phyloP scores from a whole-genome alignment of 108 stramenopile genomes.

The Hondaea fermentalgiana region DNA sequence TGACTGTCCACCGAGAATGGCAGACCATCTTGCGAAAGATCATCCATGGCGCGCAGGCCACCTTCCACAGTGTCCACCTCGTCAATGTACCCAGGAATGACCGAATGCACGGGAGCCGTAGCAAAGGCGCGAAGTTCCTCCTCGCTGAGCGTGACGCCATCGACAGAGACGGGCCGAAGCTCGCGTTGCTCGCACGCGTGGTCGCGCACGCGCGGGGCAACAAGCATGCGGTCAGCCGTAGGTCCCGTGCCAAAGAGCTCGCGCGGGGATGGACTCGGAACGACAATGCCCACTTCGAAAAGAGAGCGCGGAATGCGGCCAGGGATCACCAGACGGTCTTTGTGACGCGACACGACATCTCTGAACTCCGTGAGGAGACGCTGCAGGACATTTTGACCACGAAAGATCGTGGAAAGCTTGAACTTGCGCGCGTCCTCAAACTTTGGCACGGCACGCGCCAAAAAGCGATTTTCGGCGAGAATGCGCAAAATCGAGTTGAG shows the following conservation, averaged over 20 bases:
- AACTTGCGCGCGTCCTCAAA: conserved; percentile 85
- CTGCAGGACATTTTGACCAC: conserved; percentile 80
- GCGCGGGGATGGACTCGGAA: not conserved
- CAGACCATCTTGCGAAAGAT: not conserved
- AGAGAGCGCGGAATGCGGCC: not conserved
- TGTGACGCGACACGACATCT: not conserved
- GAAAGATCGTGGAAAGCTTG: conserved; percentile 85
- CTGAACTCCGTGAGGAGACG: conserved; percentile 55
- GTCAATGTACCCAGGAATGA: not conserved
- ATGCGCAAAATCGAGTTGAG: conserved; percentile 77
- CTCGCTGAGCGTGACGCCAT: not conserved
- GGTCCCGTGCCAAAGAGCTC: not conserved
- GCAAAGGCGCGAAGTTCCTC: conserved; percentile 12
- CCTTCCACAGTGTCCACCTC: not conserved
- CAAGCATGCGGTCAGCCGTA: not conserved
- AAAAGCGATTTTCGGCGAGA: conserved; percentile 69
- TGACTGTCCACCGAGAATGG: conserved; percentile 5
- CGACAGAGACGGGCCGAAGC: not conserved
- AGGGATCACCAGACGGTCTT: not conserved
- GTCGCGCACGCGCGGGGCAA: not conserved
- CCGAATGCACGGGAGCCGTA: not conserved
- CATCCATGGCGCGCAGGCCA: not conserved
- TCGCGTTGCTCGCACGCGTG: not conserved
- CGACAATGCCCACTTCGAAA: not conserved
- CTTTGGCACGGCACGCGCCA: conserved; percentile 75